Conservation (phyloP, 148 eudicot species). For the Mesembryanthemum crystallinum region DNA sequence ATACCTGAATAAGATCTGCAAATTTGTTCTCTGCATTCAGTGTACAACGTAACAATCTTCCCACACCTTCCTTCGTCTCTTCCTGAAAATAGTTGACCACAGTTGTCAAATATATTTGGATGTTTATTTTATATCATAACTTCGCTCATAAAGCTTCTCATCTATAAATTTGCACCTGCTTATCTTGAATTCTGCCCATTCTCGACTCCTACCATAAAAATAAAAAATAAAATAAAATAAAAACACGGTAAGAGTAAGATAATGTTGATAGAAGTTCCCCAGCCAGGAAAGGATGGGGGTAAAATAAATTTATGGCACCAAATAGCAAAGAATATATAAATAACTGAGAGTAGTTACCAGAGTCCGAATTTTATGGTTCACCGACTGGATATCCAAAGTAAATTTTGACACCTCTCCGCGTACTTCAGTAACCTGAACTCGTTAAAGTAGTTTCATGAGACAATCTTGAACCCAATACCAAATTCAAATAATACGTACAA, state of each 20-base stretch:
- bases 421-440: conserved; percentile 22
- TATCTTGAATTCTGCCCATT: conserved; percentile 47
- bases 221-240: too few species aligned
- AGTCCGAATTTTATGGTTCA: conserved; percentile 23
- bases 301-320: not conserved
- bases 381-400: conserved; percentile 10
- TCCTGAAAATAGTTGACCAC: conserved; percentile 40
- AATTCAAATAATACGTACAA: not conserved
- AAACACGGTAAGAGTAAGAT: conserved; percentile 28
- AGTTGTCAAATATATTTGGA: not conserved
- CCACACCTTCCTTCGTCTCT: conserved; percentile 45
- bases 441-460: conserved; percentile 9
- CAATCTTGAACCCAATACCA: not conserved
- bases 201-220: conserved; percentile 56
- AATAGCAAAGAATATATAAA: not conserved
- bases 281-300: not conserved
- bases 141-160: not conserved
- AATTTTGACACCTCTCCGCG: conserved; percentile 8
- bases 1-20: conserved; percentile 54
- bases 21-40: conserved; percentile 34
- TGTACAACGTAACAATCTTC: conserved; percentile 43
- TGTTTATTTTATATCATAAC: not conserved
- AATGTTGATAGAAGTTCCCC: not conserved
- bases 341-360: conserved; percentile 26
- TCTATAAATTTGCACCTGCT: conserved; percentile 47